Percentiles rank a stretch among this genome's conserved stretches.
These are phyloP conservation scores for Aspergillus homomorphus DNA, from an alignment of 495 filamentous ascomycete species.

Conservation along the genomic window DNA sequence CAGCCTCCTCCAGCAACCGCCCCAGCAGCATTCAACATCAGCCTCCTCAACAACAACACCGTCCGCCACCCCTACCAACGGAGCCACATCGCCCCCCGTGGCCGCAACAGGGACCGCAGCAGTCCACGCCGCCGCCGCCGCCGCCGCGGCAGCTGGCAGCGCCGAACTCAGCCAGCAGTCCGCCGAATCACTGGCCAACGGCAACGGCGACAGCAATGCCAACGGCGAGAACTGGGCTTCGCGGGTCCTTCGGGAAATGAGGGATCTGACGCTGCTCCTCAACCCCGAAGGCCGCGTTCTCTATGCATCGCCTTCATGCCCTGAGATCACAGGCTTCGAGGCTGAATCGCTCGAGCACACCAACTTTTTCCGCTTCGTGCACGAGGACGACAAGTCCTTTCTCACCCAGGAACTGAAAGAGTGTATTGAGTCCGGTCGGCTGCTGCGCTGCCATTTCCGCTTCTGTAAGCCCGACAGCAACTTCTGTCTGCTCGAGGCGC, in stretches of 20 bases:
- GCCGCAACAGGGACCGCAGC: neutral
- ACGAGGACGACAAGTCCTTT: conserved; percentile 81
- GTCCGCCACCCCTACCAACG: neutral
- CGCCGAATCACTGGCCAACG: neutral
- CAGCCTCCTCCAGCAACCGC: neutral
- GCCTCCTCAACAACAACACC: neutral
- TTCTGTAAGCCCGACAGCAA: conserved; percentile 71
- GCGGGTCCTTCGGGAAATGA: conserved; percentile 82
- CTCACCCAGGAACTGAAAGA: conserved; percentile 90
- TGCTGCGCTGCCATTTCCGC: conserved; percentile 85
- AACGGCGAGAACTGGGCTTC: conserved; percentile 88
- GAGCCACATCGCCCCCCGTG: neutral
- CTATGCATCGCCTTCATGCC: conserved; percentile 78
- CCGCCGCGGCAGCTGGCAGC: neutral
- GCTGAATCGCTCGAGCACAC: conserved; percentile 66
- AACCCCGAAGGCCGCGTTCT: conserved; percentile 78
- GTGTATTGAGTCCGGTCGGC: conserved; percentile 75
- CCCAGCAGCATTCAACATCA: neutral
- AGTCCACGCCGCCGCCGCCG: neutral
- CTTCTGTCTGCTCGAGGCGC: conserved; percentile 80
- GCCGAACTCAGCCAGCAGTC: neutral
- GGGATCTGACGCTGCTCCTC: conserved; percentile 84
- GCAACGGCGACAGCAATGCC: neutral
- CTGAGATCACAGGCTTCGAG: conserved; percentile 73
- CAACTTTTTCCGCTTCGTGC: conserved; percentile 76